Percentiles rank a stretch among this genome's conserved stretches.
Conservation (phyloP, 805 yeast genomes). For the Candida berthetii region DNA sequence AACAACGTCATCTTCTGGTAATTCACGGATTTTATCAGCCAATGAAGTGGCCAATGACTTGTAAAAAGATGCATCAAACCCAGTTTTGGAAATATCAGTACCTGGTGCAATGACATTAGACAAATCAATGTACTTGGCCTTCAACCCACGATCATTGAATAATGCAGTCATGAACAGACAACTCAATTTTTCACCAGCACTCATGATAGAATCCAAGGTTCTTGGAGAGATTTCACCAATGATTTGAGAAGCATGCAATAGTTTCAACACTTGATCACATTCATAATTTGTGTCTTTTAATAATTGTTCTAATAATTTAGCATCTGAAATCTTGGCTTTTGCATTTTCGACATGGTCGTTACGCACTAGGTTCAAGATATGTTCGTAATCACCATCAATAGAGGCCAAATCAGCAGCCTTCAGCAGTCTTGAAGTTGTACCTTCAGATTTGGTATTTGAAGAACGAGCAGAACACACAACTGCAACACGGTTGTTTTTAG, state of each 20-base stretch:
- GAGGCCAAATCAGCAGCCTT: conserved; percentile 78
- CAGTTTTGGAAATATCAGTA: conserved; percentile 42
- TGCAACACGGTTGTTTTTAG: conserved; percentile 62
- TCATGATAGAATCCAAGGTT: conserved; percentile 84
- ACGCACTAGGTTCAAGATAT: conserved; percentile 59
- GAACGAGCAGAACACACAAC: conserved; percentile 97
- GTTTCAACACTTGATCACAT: conserved; percentile 58
- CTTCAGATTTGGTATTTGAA: conserved; percentile 85
- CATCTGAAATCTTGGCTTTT: conserved; percentile 36
- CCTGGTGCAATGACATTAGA: conserved; percentile 65
- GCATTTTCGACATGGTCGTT: conserved; percentile 82
- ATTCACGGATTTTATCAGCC: conserved; percentile 38
- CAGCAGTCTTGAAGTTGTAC: conserved; percentile 86
- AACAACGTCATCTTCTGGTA: conserved; percentile 38
- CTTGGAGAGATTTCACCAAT: conserved; percentile 89
- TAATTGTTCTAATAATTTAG: conserved; percentile 43
- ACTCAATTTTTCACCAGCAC: conserved; percentile 89
- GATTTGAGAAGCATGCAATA: conserved; percentile 81
- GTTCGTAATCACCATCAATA: conserved; percentile 49
- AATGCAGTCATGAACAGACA: conserved; percentile 86
- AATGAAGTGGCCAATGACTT: conserved; percentile 45
- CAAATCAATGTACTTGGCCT: conserved; percentile 75
- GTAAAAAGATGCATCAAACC: conserved; percentile 66
- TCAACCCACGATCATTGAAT: conserved; percentile 75
- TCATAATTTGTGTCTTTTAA: conserved; percentile 57